Percentiles rank a stretch among this genome's conserved stretches.
These are phyloP conservation scores for Lodderomyces orthopsilosis DNA, from an alignment of 1,139 yeast species.

Conservation along the genomic window DNA sequence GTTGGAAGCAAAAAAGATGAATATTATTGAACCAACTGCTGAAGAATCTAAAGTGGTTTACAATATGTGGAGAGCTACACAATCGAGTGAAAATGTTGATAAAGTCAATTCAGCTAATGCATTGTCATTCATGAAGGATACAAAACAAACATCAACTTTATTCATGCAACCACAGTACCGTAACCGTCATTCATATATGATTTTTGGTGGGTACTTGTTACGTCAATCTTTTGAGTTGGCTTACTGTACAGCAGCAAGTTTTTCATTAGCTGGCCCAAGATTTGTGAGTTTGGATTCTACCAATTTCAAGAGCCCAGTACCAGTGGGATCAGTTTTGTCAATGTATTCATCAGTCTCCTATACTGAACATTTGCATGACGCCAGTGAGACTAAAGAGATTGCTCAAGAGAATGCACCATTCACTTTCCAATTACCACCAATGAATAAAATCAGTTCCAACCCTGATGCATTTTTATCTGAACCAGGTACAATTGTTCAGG, in stretches of 20 bases:
- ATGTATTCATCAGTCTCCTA: slow-evolving; percentile 81
- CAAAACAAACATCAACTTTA: slow-evolving; percentile 67
- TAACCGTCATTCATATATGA: slow-evolving; percentile 90
- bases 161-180: slow-evolving; percentile 97
- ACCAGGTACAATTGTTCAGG: slow-evolving; percentile 89
- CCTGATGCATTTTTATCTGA: slow-evolving; percentile 61
- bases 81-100: slow-evolving; percentile 28
- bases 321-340: slow-evolving; percentile 85
- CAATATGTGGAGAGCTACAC: slow-evolving; percentile 68
- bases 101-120: slow-evolving; percentile 21
- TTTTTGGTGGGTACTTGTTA: slow-evolving; percentile 88
- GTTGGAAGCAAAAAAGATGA: slow-evolving; percentile 63
- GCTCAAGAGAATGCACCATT: slow-evolving; percentile 39
- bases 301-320: slow-evolving; percentile 89
- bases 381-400: slow-evolving; percentile 26
- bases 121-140: slow-evolving; percentile 66
- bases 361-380: slow-evolving; percentile 68
- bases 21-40: slow-evolving; percentile 65
- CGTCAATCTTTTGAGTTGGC: slow-evolving; percentile 93
- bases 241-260: slow-evolving; percentile 87
- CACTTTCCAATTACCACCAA: slow-evolving; percentile 53
- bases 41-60: slow-evolving; percentile 74
- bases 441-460: slow-evolving; percentile 51
- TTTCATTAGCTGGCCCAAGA: slow-evolving; percentile 78
- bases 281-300: slow-evolving; percentile 89